Evolutionary conservation across 2,329 filamentous ascomycete genomes (phyloP).

Genomic region (Colletotrichum acutatum): DNA sequence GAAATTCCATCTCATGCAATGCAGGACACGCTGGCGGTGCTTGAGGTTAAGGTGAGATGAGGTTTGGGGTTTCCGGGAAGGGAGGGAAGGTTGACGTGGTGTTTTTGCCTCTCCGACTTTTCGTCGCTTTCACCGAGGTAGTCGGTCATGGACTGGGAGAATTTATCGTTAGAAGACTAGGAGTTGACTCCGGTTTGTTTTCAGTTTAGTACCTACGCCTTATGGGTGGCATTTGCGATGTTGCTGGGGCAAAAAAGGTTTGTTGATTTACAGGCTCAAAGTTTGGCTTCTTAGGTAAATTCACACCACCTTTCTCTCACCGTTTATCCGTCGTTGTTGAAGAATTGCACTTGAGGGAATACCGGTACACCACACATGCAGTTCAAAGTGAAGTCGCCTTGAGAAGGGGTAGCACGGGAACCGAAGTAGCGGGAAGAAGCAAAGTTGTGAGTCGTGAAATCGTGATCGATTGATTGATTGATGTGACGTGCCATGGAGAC

Average conservation of each 20-base stretch:
- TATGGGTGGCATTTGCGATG: neutral
- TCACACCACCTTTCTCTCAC: neutral
- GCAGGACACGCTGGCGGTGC: constrained; percentile 35
- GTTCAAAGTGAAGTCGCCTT: neutral
- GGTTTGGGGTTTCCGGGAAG: neutral
- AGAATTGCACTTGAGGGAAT: neutral
- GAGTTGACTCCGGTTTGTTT: neutral
- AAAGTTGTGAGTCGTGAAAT: neutral
- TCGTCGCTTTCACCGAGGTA: neutral
- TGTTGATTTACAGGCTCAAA: neutral
- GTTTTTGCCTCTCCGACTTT: constrained; percentile 8
- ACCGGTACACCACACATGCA: neutral
- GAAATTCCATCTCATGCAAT: constrained; percentile 32
- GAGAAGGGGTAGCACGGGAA: neutral
- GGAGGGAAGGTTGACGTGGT: constrained; percentile 7
- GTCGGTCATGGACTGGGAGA: neutral
- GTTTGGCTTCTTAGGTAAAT: neutral
- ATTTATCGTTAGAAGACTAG: neutral
- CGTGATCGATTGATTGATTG: neutral
- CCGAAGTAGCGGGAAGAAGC: neutral
- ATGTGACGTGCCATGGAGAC: neutral
- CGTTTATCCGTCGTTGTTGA: neutral
- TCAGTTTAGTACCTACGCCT: neutral
- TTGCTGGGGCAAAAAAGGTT: neutral
- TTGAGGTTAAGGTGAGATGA: neutral